phyloP scores from a whole-genome alignment of 345 rosid species.

The Abelmoschus esculentus region DNA sequence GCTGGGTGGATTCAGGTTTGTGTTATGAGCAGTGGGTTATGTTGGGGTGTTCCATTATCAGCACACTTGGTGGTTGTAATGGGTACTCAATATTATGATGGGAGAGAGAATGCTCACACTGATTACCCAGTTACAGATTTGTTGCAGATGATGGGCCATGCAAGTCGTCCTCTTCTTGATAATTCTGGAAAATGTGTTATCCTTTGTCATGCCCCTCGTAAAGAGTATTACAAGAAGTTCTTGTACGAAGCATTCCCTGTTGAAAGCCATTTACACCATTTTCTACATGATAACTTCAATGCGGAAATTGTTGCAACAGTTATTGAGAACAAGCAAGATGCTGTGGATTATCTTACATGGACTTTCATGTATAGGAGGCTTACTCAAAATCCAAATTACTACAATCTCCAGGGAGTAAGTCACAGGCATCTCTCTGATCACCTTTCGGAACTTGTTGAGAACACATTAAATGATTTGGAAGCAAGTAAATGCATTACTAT shows the following conservation, averaged over 20 bases:
- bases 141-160: conserved; percentile 97
- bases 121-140: conserved; percentile 82
- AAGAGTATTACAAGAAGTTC: conserved; percentile 91
- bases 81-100: conserved; percentile 94
- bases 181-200: conserved; percentile 84
- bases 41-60: conserved; percentile 81
- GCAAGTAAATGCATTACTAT: conserved; percentile 66
- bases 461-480: conserved; percentile 67
- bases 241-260: conserved; percentile 89
- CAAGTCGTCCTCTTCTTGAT: conserved; percentile 79
- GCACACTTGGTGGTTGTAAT: conserved; percentile 83
- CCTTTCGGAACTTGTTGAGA: conserved; percentile 91
- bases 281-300: conserved; percentile 79
- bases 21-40: conserved; percentile 87
- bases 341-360: conserved; percentile 94
- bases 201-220: conserved; percentile 78
- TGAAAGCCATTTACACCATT: conserved; percentile 88
- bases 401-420: conserved; percentile 90
- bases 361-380: conserved; percentile 92
- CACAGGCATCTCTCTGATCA: conserved; percentile 98
- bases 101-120: conserved; percentile 77
- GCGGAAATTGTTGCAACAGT: conserved; percentile 79
- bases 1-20: conserved; percentile 91
- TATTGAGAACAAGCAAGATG: conserved; percentile 89
- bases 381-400: conserved; percentile 88